Conservation (phyloP, 352 stramenopile species). For the Globisporangium recalcitrans region DNA sequence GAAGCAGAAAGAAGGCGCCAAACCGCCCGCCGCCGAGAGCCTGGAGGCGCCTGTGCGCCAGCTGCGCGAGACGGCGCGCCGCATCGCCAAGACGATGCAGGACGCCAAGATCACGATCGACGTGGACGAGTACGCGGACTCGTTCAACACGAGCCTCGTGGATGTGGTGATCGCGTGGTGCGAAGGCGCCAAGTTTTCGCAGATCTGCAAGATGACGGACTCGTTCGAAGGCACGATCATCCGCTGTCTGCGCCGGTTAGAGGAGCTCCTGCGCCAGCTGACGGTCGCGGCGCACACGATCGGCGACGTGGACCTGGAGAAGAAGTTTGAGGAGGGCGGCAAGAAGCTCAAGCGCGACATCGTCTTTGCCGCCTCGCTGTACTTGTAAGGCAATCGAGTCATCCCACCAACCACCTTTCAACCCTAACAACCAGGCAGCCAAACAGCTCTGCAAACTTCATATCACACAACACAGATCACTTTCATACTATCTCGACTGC, state of each 20-base stretch:
- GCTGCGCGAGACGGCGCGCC: conserved; percentile 92
- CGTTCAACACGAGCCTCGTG: conserved; percentile 98
- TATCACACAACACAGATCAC: too few relatives aligned
- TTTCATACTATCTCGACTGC: too few relatives aligned
- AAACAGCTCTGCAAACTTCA: too few relatives aligned
- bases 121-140: conserved; percentile 96
- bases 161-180: conserved; percentile 97
- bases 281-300: conserved; percentile 94
- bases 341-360: conserved; percentile 99
- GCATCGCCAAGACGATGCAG: conserved; percentile 87
- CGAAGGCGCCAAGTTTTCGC: conserved; percentile 97
- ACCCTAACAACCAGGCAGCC: too few relatives aligned
- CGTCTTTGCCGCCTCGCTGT: conserved; percentile 98
- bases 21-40: conserved; percentile 65
- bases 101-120: conserved; percentile 93
- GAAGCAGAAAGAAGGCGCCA: conserved; percentile 88
- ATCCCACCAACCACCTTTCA: too few relatives aligned
- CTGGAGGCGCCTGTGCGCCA: conserved; percentile 90
- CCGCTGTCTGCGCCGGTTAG: conserved; percentile 93
- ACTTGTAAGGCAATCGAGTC: too few relatives aligned
- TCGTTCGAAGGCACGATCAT: conserved; percentile 99
- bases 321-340: conserved; percentile 96
- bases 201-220: conserved; percentile 97
- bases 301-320: conserved; percentile 95
- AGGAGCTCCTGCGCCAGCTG: conserved; percentile 97